These are phyloP conservation scores for Claviceps africana DNA, from an alignment of 2,329 filamentous ascomycete genomes.

Conservation along the genomic window DNA sequence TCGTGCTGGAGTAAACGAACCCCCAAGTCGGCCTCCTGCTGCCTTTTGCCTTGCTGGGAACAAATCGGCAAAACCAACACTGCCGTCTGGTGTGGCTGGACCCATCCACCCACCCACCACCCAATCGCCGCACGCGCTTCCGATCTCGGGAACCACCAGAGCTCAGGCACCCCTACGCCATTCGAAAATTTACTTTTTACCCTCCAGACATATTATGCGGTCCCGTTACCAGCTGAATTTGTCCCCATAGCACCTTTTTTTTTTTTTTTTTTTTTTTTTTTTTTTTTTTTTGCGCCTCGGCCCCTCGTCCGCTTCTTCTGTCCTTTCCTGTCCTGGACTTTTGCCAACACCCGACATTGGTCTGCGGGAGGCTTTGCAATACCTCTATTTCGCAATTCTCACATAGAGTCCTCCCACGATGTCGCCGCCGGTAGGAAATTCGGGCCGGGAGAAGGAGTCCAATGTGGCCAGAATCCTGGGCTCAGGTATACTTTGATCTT, in stretches of 20 bases:
- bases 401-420: conserved; percentile 24
- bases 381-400: not conserved
- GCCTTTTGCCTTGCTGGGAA: not conserved
- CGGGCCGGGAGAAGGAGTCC: conserved; percentile 61
- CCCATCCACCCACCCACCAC: not conserved
- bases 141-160: conserved; percentile 8
- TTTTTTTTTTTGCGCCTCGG: too few relatives aligned
- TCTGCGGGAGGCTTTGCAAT: not conserved
- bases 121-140: conserved; percentile 4
- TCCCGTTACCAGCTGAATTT: not conserved
- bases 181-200: conserved; percentile 5
- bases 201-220: too few relatives aligned
- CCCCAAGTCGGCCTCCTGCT: not conserved
- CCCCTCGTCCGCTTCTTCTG: not conserved
- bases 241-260: not conserved
- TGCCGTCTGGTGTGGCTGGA: not conserved
- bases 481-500: conserved; percentile 52
- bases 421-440: conserved; percentile 41
- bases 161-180: conserved; percentile 3
- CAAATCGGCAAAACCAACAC: not conserved
- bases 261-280: not conserved
- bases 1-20: not conserved
- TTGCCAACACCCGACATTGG: not conserved
- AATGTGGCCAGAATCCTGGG: conserved; percentile 77
- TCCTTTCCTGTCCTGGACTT: not conserved